Percentiles rank a stretch among this genome's conserved stretches.
Conservation (phyloP, 805 yeast genomes). For the Candida mattraensis region DNA sequence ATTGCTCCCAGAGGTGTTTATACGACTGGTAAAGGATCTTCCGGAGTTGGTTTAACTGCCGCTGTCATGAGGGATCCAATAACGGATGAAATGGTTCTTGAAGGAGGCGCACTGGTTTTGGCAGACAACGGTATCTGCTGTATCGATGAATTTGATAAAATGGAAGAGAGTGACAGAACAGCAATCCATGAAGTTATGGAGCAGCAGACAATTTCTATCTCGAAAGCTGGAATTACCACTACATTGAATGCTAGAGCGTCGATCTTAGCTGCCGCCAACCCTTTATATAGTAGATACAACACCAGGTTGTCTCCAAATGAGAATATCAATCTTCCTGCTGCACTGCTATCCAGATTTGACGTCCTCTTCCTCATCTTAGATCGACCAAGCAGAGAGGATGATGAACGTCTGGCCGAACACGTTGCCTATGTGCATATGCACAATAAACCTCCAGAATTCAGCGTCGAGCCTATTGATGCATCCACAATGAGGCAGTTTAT, state of each 20-base stretch:
- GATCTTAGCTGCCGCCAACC: slow-evolving; percentile 97
- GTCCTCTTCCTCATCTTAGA: slow-evolving; percentile 84
- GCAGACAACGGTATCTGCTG: slow-evolving; percentile 99
- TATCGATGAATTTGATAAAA: slow-evolving; percentile 97
- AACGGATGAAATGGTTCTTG: slow-evolving; percentile 97
- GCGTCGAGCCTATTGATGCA: slow-evolving; percentile 74
- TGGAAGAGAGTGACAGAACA: slow-evolving; percentile 96
- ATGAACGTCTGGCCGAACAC: slow-evolving; percentile 86
- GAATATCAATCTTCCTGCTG: slow-evolving; percentile 95
- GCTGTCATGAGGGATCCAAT: slow-evolving; percentile 99
- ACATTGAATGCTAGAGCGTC: slow-evolving; percentile 95
- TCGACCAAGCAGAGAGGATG: slow-evolving; percentile 74
- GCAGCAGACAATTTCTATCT: slow-evolving; percentile 95
- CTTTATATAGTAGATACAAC: slow-evolving; percentile 92
- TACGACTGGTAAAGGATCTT: slow-evolving; percentile 97
- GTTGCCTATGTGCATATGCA: slow-evolving; percentile 96
- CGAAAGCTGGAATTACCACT: slow-evolving; percentile 97
- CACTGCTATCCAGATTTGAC: slow-evolving; percentile 92
- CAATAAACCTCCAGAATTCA: slow-evolving; percentile 78
- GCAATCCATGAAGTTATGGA: slow-evolving; percentile 99
- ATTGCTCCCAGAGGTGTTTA: slow-evolving; percentile 96
- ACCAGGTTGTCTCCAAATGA: slow-evolving; percentile 88
- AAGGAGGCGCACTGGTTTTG: slow-evolving; percentile 95
- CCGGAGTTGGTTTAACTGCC: slow-evolving; percentile 98
- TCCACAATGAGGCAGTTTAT: slow-evolving; percentile 82